Conservation (phyloP, 2,329 filamentous ascomycete genomes). For the Pyricularia grisea region DNA sequence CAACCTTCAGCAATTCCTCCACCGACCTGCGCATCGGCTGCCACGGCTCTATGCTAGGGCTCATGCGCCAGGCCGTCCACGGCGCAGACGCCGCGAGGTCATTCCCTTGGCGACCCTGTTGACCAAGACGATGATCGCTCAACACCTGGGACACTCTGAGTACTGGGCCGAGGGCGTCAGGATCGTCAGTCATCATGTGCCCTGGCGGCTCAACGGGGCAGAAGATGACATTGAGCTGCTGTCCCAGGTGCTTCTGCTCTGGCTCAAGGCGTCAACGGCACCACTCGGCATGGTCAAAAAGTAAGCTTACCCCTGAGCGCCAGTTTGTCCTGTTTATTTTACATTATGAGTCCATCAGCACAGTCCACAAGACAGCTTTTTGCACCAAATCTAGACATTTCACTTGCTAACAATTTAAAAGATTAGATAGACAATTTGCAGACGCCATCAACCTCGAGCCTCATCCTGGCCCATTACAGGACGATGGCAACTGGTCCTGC, state of each 20-base stretch:
- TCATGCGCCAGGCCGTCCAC: background rate
- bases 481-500: background rate
- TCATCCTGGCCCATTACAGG: background rate
- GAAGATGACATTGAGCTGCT: background rate
- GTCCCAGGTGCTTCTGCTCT: background rate
- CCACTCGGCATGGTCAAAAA: no score
- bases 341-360: background rate
- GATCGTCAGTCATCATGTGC: background rate
- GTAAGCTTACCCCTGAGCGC: background rate
- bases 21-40: background rate
- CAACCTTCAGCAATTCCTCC: background rate
- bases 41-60: background rate
- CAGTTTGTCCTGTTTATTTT: background rate
- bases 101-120: background rate
- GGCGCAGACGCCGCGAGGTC: background rate
- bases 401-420: background rate
- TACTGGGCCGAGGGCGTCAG: no score
- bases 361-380: background rate
- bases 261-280: background rate
- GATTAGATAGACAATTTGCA: background rate
- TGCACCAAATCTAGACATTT: background rate
- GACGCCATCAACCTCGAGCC: background rate
- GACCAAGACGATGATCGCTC: background rate
- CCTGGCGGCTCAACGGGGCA: background rate
- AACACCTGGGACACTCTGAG: background rate